Percentiles rank a stretch among this genome's conserved stretches.
phyloP scores from a whole-genome alignment of 179 eudicot genomes.

The Actinidia polygama region DNA sequence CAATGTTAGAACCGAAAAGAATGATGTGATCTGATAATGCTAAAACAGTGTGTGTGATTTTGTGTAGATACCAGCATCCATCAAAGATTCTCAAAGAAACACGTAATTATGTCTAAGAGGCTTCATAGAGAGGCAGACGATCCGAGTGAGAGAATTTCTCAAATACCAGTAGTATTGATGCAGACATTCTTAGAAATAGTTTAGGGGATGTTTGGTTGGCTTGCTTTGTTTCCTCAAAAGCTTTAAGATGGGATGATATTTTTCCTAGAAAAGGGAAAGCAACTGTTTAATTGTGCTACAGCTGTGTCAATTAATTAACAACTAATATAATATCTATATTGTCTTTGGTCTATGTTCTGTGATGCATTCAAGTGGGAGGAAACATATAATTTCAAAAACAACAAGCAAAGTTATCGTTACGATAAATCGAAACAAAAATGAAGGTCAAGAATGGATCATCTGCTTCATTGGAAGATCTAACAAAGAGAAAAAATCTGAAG shows the following conservation, averaged over 20 bases:
- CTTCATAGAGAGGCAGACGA: neutral
- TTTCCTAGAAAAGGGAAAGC: neutral
- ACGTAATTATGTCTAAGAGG: neutral
- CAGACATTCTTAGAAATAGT: slow-evolving; percentile 11
- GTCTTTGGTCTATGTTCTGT: neutral
- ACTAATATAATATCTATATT: neutral
- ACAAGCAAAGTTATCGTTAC: too few relatives aligned
- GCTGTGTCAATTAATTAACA: neutral
- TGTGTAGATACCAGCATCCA: slow-evolving; percentile 4
- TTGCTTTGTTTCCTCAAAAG: neutral
- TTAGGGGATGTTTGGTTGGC: neutral
- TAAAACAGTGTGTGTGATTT: neutral
- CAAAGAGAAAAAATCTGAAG: too few relatives aligned
- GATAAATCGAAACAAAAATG: too few relatives aligned
- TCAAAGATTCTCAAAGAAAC: neutral
- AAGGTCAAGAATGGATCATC: too few relatives aligned
- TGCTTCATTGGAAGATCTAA: too few relatives aligned
- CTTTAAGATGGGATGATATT: neutral
- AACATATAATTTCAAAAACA: too few relatives aligned
- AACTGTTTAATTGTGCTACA: too few relatives aligned
- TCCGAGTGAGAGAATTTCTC: slow-evolving; percentile 6
- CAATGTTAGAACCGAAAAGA: too few relatives aligned
- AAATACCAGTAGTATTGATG: neutral
- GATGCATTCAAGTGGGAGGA: neutral
- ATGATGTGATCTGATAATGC: neutral